phyloP scores from a whole-genome alignment of 495 filamentous ascomycete species.

The Penicillium antarcticum region DNA sequence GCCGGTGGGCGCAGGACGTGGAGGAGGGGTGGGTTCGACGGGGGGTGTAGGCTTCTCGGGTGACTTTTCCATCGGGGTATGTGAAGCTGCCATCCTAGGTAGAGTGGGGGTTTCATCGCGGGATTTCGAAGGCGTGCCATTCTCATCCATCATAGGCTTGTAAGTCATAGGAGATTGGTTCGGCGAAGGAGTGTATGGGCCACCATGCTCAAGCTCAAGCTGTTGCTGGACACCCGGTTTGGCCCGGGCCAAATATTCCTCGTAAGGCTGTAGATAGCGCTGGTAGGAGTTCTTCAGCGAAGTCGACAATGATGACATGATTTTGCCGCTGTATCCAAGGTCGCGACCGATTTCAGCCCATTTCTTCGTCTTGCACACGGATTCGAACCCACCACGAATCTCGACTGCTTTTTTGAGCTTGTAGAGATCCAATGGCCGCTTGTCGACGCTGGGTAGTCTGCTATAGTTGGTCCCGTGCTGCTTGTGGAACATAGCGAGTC shows the following conservation, averaged over 20 bases:
- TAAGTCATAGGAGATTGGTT: slow-evolving; percentile 76
- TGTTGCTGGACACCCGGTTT: slow-evolving; percentile 98
- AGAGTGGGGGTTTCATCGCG: slow-evolving; percentile 69
- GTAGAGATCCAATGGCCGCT: slow-evolving; percentile 93
- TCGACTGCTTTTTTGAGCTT: slow-evolving; percentile 97
- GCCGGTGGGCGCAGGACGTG: slow-evolving; percentile 51
- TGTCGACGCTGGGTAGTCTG: slow-evolving; percentile 93
- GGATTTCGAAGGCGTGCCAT: slow-evolving; percentile 60
- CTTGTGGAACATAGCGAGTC: slow-evolving; percentile 93
- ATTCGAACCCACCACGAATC: slow-evolving; percentile 86
- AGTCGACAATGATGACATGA: slow-evolving; percentile 99
- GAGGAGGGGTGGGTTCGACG: slow-evolving; percentile 52
- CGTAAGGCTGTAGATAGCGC: slow-evolving; percentile 92
- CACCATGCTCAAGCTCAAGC: slow-evolving; percentile 88
- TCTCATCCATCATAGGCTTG: slow-evolving; percentile 55
- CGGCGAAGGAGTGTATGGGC: slow-evolving; percentile 90
- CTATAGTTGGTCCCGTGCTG: slow-evolving; percentile 93
- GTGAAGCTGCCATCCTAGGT: slow-evolving; percentile 63
- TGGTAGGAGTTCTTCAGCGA: slow-evolving; percentile 98
- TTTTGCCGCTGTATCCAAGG: slow-evolving; percentile 97
- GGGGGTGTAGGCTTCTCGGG: slow-evolving; percentile 35
- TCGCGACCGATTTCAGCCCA: slow-evolving; percentile 99
- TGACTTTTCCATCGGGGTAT: slow-evolving; percentile 57
- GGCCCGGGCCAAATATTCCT: slow-evolving; percentile 87
- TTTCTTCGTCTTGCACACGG: slow-evolving; percentile 95